Conservation (phyloP, 192 early-diverging fungal species). For the Coemansia sp. region DNA sequence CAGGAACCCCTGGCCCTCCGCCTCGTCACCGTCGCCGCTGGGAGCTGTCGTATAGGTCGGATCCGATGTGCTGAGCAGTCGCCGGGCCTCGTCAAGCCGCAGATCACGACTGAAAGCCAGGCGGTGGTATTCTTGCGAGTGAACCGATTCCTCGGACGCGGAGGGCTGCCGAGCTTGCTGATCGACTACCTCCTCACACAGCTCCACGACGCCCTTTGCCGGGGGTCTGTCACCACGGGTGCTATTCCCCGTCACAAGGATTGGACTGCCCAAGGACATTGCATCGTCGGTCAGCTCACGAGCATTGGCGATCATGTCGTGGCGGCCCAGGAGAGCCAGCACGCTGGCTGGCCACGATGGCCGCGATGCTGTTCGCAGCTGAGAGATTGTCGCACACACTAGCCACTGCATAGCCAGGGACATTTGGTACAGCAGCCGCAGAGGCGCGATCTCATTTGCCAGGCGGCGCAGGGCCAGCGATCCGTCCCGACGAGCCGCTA, state of each 20-base stretch:
- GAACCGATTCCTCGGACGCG: neutral
- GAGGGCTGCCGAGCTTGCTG: neutral
- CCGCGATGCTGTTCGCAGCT: constrained; percentile 13
- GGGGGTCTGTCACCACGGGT: no score
- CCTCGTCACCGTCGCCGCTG: neutral
- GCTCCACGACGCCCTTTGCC: constrained; percentile 5
- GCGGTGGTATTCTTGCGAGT: constrained; percentile 11
- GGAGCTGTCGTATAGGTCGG: constrained; percentile 3
- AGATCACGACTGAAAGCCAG: constrained; percentile 28
- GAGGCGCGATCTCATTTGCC: neutral
- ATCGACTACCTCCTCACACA: constrained; percentile 14
- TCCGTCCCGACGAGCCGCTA: constrained; percentile 3
- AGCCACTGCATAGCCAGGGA: constrained; percentile 30
- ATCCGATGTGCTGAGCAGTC: constrained; percentile 8
- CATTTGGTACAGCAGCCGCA: constrained; percentile 11
- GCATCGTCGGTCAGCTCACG: neutral
- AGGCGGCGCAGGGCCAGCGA: constrained; percentile 10
- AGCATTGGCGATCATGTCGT: constrained; percentile 29
- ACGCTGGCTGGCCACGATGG: constrained; percentile 20
- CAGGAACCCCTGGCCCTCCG: constrained; percentile 15
- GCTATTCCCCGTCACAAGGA: no score
- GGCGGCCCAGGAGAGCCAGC: constrained; percentile 24
- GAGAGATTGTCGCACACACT: constrained; percentile 1
- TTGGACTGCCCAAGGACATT: no score
- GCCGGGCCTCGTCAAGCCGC: constrained; percentile 27